Evolutionary conservation across 768 basidiomycete species (phyloP), one percentile per base, ranked within the genome.

Genomic region (Boletus barrowsii): DNA sequence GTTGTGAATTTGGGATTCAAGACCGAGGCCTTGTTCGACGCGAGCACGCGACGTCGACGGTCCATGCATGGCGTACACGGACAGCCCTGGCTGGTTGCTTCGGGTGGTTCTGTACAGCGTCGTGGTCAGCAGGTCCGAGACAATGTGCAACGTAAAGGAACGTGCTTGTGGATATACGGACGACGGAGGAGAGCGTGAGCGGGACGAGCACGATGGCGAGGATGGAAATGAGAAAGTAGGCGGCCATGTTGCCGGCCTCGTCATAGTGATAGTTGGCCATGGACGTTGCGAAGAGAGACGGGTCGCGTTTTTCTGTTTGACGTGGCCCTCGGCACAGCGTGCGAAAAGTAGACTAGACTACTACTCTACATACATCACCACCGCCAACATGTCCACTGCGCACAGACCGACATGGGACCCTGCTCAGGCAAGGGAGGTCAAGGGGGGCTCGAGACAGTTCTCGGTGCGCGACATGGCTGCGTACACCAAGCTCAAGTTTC

Each of bases 361-460:
- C 17, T 17, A 6, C 18, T 10, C 37, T 39, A 17, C 17, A 7
- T 35, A n/a, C n/a, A n/a, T n/a, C n/a, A 35, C 45, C 11, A 47
- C 33, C n/a, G 26, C 47, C 32, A 39, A 18, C 45, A 91, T 92
- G 90, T 93, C 91, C 49, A 93, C 90, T 76, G 90, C 90, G 4
- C 92, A 94, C 71, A 84, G 92, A 74, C 92, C 92, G 63, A 95
- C 92, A 83, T 98, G 95, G 95, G 91, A 95, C 61, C 96, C 96
- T 2, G 94, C 95, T 0, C 91, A 95, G 72, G 96, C 91, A 33
- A 84, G 85, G 63, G 93, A 97, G 73, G 86, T 93, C 57, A 93
- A 91, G 69, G 89, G 90, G 4, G 93, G 92, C 54, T 94, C 93
- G 48, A 84, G 92, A 54, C 93, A 96, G 67, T 93, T 87, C 75